Evolutionary conservation across 1,139 yeast species (phyloP).

Genomic region (Yamadazyma pseudoaaseri): DNA sequence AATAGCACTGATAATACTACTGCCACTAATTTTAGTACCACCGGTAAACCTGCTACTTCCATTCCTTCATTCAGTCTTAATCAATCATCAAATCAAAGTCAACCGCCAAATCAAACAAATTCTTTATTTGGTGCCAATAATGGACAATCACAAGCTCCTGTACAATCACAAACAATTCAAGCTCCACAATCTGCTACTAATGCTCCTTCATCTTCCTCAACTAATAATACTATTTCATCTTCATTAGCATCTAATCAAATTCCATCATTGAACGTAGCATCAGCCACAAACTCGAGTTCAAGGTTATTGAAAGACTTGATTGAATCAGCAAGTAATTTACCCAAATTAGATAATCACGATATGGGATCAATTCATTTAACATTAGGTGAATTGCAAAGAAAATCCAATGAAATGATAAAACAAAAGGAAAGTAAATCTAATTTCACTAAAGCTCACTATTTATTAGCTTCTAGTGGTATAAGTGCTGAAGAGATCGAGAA

Average conservation of each 20-base stretch:
- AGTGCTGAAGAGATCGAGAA: conserved; percentile 83
- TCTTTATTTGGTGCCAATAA: neutral
- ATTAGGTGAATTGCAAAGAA: conserved; percentile 70
- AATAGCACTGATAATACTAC: conserved; percentile 4
- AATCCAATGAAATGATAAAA: conserved; percentile 62
- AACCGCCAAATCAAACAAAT: conserved; percentile 5
- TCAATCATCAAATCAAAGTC: conserved; percentile 6
- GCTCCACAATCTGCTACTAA: no score
- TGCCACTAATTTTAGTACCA: neutral
- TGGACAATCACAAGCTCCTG: neutral
- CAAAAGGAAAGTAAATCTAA: conserved; percentile 38
- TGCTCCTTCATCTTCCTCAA: neutral
- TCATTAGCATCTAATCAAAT: conserved; percentile 1
- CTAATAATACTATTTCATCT: neutral
- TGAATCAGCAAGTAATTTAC: conserved; percentile 70
- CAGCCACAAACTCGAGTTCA: conserved; percentile 10
- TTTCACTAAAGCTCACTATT: conserved; percentile 85
- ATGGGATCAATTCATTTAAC: conserved; percentile 75
- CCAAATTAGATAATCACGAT: conserved; percentile 57
- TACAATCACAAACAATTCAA: no score
- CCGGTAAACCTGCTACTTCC: neutral
- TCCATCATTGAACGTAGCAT: conserved; percentile 4
- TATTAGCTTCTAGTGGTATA: conserved; percentile 86
- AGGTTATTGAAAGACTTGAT: conserved; percentile 55
- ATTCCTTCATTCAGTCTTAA: conserved; percentile 14